Base-by-base conservation (phyloP, 805 yeast species). In the Ogataea naganishii region DNA sequence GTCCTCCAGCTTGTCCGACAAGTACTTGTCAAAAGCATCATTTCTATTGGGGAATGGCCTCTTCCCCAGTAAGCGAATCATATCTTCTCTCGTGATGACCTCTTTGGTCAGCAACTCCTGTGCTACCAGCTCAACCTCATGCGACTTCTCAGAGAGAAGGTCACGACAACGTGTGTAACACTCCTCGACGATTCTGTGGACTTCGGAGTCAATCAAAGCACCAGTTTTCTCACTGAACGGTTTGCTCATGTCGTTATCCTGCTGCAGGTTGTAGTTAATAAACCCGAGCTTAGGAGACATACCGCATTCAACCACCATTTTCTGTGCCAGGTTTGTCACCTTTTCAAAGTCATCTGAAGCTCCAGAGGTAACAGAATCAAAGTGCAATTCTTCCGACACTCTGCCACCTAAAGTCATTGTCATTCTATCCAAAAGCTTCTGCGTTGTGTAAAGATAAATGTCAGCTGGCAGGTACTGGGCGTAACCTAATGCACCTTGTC, bases 331-430 rank as follows among this genome's bases (percentile, higher is more conserved):
- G 41, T 71, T 75, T 1, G 96, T 86, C 22, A 86, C 83, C 50
- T 88, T 84, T 56, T 84, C 83, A 64, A 88, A 86, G 56, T 88
- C 96, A 53, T 86, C 95, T 25, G 80, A 74, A 0, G 94, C 96
- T 36, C 96, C 96, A 38, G 86, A 76, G 3, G 96, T 88, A 5
- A 88, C 95, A 1, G 86, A 72, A 24, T 71, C 71, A 53, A 86
- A 88, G 54, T 86, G 89, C 23, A 88, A 51, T 56, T 88, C 96
- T 58, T 88, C 96, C 35, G 88, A 75, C 3, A 84, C 94, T 46
- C 96, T 67, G 7, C 96, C 96, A 36, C 95, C 96, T 20, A 88
- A 60, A 0, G 95, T 78, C 89, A 88, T 88, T n/a, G 81, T 75
- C 86, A 88, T 86, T 40, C 94, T 66, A 55, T 88, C 89, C 41